Evolutionary conservation across 495 filamentous ascomycete species (phyloP).

Genomic region (Penicillium paradoxum): DNA sequence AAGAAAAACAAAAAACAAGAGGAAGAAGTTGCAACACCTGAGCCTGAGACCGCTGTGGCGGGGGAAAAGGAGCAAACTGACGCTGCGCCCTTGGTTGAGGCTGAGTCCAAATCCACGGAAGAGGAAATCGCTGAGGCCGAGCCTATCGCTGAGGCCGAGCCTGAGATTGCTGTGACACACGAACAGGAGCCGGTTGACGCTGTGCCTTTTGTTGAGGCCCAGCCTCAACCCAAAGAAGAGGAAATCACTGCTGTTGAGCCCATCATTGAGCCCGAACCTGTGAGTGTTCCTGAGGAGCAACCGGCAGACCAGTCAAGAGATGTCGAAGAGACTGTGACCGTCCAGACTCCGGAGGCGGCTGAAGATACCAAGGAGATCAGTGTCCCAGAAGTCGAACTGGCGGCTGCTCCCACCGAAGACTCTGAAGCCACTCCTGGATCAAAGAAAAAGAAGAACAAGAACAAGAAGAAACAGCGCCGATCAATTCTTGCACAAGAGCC

Average conservation of each 20-base stretch:
- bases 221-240: background rate
- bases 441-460: conserved; percentile 30
- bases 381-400: background rate
- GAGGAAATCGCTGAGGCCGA: conserved; percentile 4
- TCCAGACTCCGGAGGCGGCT: background rate
- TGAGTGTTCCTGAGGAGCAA: background rate
- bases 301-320: background rate
- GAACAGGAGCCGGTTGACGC: too few species aligned
- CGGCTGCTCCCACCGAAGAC: conserved; percentile 6
- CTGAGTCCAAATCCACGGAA: background rate
- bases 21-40: conserved; percentile 2
- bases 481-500: conserved; percentile 10
- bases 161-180: too few species aligned
- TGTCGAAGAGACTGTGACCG: background rate
- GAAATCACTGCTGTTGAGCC: conserved; percentile 3
- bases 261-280: background rate
- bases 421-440: conserved; percentile 10
- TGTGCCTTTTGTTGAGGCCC: background rate
- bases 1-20: conserved; percentile 17
- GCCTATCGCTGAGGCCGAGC: background rate
- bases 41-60: background rate
- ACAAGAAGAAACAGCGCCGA: conserved; percentile 29
- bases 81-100: background rate
- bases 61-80: conserved; percentile 6
- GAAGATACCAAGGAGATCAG: conserved; percentile 5